Percentiles rank a stretch among this genome's conserved stretches.
Conservation (phyloP, 2,329 filamentous ascomycete genomes). For the Hypoxylon sp. region DNA sequence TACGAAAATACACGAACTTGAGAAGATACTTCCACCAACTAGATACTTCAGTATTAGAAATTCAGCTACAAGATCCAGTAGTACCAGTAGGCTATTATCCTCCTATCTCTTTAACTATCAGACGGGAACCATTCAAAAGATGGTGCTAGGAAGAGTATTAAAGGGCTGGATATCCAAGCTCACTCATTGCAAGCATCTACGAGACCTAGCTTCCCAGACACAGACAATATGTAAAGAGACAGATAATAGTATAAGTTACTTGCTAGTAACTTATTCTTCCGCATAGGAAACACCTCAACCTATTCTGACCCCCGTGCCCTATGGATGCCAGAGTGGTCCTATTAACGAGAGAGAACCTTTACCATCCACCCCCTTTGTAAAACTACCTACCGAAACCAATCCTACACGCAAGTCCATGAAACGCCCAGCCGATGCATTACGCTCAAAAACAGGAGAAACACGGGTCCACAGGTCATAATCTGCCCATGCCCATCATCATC, state of each 20-base stretch:
- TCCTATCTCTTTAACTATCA: background rate
- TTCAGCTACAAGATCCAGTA: background rate
- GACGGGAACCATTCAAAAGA: background rate
- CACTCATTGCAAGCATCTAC: background rate
- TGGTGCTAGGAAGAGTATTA: background rate
- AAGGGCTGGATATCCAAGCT: background rate
- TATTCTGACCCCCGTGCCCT: background rate
- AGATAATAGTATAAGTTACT: background rate
- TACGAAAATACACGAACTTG: too few species aligned
- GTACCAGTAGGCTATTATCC: background rate
- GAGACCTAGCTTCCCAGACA: background rate
- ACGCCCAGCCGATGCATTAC: conserved; percentile 33
- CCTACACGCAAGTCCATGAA: conserved; percentile 7
- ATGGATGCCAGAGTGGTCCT: conserved; percentile 1
- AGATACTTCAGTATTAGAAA: background rate
- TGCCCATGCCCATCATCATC: background rate
- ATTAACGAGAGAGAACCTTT: conserved; percentile 9
- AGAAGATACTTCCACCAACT: background rate
- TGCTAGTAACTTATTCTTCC: background rate
- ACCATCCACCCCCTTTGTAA: conserved; percentile 17
- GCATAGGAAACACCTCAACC: background rate
- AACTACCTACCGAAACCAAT: conserved; percentile 7
- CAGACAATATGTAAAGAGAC: background rate
- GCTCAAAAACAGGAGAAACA: conserved; percentile 11
- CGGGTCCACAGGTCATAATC: background rate